A percentile compares a stretch with the other conserved stretches of the same genome.
Evolutionary conservation across 768 basidiomycete genomes (phyloP).

Genomic region (Hebeloma cylindrosporum): DNA sequence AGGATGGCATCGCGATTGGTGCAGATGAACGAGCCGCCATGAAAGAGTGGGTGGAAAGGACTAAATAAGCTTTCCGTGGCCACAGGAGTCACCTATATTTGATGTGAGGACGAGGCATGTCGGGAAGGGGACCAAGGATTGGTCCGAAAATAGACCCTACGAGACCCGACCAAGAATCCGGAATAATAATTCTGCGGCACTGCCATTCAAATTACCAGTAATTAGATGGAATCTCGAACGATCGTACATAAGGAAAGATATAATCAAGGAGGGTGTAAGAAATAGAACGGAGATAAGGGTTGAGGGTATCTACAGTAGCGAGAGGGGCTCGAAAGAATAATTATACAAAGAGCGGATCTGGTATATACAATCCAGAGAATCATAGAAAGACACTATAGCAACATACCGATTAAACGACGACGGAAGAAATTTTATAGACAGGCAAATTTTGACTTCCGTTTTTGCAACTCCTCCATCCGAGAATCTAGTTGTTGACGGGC

Average conservation of each 20-base stretch:
- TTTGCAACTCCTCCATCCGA: constrained; percentile 82
- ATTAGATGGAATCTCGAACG: constrained; percentile 8
- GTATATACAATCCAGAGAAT: constrained; percentile 31
- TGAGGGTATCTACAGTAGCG: constrained; percentile 45
- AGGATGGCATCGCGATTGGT: constrained; percentile 62
- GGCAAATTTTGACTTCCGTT: constrained; percentile 90
- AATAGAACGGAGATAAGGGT: constrained; percentile 23
- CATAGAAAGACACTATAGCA: constrained; percentile 26
- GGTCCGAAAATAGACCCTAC: too few species aligned
- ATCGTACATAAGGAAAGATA: constrained; percentile 9
- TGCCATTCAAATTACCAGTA: constrained; percentile 12
- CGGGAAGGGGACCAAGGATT: too few species aligned
- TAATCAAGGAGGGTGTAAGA: constrained; percentile 30
- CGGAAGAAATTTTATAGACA: constrained; percentile 58
- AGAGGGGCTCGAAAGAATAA: constrained; percentile 35
- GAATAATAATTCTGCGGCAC: too few species aligned
- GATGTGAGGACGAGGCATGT: too few species aligned
- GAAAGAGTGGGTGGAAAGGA: constrained; percentile 1
- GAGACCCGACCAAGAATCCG: too few species aligned
- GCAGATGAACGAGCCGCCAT: constrained; percentile 13
- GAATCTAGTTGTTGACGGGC: constrained; percentile 83
- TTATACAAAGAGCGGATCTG: constrained; percentile 39
- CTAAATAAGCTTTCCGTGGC: too few species aligned
- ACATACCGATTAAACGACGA: constrained; percentile 20
- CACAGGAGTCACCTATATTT: too few species aligned